Conservation (phyloP, 495 filamentous ascomycete genomes). For the Penicillium diatomitis region DNA sequence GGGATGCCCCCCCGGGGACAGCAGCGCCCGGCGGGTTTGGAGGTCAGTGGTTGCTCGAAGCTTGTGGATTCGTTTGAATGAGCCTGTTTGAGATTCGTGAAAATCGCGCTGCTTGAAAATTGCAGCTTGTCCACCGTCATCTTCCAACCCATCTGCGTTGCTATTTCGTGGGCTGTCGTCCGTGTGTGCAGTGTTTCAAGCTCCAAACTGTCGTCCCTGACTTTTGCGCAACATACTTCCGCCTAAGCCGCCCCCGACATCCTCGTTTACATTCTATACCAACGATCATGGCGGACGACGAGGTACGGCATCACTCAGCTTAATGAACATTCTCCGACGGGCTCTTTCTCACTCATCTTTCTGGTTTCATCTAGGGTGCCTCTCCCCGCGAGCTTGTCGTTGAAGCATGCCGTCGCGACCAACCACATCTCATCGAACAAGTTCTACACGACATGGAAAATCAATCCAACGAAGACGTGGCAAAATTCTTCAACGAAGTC, state of each 20-base stretch:
- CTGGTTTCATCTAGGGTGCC: conserved; percentile 57
- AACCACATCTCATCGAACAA: conserved; percentile 68
- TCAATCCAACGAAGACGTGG: conserved; percentile 46
- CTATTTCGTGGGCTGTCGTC: too few relatives aligned
- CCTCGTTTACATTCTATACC: neutral
- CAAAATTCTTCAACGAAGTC: conserved; percentile 71
- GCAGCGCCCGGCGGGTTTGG: conserved; percentile 2
- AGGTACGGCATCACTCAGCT: conserved; percentile 19
- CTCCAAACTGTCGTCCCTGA: conserved; percentile 1
- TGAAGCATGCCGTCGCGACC: conserved; percentile 89
- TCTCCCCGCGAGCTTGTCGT: conserved; percentile 76
- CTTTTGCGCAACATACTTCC: conserved; percentile 4
- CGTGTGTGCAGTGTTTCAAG: too few relatives aligned
- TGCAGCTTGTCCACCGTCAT: too few relatives aligned
- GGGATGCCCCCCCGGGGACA: conserved; percentile 17
- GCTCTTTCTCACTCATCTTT: conserved; percentile 6
- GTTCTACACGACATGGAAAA: conserved; percentile 36
- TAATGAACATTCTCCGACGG: neutral
- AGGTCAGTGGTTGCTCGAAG: conserved; percentile 1
- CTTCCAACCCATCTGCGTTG: too few relatives aligned
- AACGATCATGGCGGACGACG: conserved; percentile 32
- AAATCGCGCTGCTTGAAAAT: conserved; percentile 1
- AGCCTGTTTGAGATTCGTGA: conserved; percentile 5
- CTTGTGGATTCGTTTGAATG: conserved; percentile 1
- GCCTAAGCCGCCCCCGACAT: neutral